phyloP scores from a whole-genome alignment of 148 eudicot genomes.

The Nepenthes mirabilis region DNA sequence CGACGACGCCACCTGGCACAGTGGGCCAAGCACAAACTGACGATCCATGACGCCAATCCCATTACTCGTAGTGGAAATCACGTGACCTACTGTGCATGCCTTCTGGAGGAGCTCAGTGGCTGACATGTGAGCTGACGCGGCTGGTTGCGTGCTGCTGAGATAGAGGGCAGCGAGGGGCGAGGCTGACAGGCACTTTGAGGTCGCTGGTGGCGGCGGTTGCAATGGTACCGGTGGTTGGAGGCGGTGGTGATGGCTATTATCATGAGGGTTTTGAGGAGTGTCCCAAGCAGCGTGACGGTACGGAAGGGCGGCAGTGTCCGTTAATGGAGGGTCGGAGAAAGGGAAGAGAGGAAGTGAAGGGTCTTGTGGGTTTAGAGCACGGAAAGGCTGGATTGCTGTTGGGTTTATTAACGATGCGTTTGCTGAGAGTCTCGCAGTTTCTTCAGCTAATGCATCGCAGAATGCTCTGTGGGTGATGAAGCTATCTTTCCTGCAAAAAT shows the following conservation, averaged over 20 bases:
- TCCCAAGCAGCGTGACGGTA: slow-evolving; percentile 14
- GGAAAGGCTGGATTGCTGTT: background rate
- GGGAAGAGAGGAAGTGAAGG: slow-evolving; percentile 4
- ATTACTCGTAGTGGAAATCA: background rate
- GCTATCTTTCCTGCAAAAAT: slow-evolving; percentile 58
- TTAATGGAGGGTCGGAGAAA: background rate
- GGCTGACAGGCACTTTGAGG: slow-evolving; percentile 9
- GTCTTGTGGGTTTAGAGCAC: slow-evolving; percentile 6
- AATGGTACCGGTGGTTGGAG: slow-evolving; percentile 16
- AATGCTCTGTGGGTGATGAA: slow-evolving; percentile 78
- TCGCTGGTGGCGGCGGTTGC: background rate
- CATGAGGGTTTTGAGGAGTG: slow-evolving; percentile 28
- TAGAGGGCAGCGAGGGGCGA: slow-evolving; percentile 8
- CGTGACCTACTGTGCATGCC: slow-evolving; percentile 40
- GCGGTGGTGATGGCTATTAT: slow-evolving; percentile 8
- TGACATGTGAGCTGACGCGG: slow-evolving; percentile 36
- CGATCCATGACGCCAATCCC: background rate
- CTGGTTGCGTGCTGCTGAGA: slow-evolving; percentile 1
- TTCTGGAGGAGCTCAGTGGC: slow-evolving; percentile 89
- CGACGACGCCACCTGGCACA: background rate
- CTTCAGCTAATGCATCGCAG: slow-evolving; percentile 82
- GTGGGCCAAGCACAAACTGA: background rate
- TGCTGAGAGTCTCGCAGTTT: slow-evolving; percentile 52
- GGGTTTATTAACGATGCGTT: slow-evolving; percentile 18
- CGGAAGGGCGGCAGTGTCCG: slow-evolving; percentile 11